Conservation (phyloP, 345 rosid genomes). For the Rubroshorea leprosula region DNA sequence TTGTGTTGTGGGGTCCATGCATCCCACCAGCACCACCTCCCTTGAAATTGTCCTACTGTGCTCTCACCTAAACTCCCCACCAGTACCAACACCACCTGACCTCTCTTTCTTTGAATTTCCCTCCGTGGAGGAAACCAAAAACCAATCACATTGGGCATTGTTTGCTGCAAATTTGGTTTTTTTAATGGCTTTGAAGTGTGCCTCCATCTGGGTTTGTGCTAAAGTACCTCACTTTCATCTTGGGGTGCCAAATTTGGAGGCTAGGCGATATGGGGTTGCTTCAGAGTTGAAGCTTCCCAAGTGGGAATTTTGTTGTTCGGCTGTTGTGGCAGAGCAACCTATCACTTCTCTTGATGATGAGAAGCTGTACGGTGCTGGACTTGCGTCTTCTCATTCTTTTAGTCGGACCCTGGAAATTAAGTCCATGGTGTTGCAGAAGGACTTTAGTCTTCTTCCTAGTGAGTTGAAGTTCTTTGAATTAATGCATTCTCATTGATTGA, state of each 20-base stretch:
- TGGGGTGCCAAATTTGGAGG: slow-evolving; percentile 29
- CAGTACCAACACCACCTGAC: slow-evolving; percentile 18
- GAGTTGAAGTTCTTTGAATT: slow-evolving; percentile 28
- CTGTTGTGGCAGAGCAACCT: slow-evolving; percentile 38
- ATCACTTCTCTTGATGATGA: slow-evolving; percentile 60
- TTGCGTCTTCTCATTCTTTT: slow-evolving; percentile 41
- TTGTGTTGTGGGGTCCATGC: slow-evolving; percentile 15
- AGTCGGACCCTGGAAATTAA: slow-evolving; percentile 26
- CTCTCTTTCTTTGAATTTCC: not conserved
- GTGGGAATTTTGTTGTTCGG: slow-evolving; percentile 43
- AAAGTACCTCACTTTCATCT: slow-evolving; percentile 26
- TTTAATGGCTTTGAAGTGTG: slow-evolving; percentile 55
- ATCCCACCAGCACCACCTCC: slow-evolving; percentile 1
- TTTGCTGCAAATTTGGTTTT: slow-evolving; percentile 16
- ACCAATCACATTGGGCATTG: slow-evolving; percentile 14
- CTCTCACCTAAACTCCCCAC: slow-evolving; percentile 23
- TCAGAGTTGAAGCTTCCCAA: slow-evolving; percentile 26
- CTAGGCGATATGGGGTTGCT: slow-evolving; percentile 30
- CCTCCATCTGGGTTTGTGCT: slow-evolving; percentile 50
- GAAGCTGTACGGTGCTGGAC: slow-evolving; percentile 30
- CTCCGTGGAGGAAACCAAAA: not conserved
- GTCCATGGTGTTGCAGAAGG: slow-evolving; percentile 49
- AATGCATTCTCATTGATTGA: not conserved
- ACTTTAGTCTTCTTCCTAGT: slow-evolving; percentile 83
- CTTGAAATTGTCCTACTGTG: slow-evolving; percentile 22